Evolutionary conservation across 2,329 filamentous ascomycete species (phyloP).

Genomic region (Penicillium fuscoglaucum): DNA sequence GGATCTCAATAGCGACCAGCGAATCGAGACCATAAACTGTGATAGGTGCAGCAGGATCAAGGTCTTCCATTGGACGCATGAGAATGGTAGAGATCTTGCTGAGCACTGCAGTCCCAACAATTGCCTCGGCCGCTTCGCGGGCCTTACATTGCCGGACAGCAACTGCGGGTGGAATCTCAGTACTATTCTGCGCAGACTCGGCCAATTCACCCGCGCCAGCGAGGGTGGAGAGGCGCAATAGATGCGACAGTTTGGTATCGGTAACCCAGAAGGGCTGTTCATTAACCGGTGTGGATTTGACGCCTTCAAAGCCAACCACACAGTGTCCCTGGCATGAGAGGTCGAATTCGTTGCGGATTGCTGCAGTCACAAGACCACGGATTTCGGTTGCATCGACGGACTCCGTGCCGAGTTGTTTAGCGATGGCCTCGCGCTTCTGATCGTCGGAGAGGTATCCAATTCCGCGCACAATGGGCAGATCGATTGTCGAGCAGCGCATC

Average conservation of each 20-base stretch:
- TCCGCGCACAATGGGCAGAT: conserved; percentile 35
- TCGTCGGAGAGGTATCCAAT: conserved; percentile 27
- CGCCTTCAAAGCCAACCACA: conserved; percentile 23
- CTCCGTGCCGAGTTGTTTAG: conserved; percentile 20
- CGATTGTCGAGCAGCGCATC: conserved; percentile 49
- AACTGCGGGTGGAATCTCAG: conserved; percentile 17
- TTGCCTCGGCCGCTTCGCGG: conserved; percentile 10
- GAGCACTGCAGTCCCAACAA: conserved; percentile 13
- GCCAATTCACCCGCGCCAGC: conserved; percentile 10
- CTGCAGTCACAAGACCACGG: conserved; percentile 24
- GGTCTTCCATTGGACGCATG: conserved; percentile 24
- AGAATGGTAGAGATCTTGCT: conserved; percentile 25
- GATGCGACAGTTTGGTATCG: conserved; percentile 22
- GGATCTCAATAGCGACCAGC: conserved; percentile 33
- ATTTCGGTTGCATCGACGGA: conserved; percentile 25
- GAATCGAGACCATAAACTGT: conserved; percentile 32
- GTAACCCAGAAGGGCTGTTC: conserved; percentile 26
- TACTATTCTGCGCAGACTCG: conserved; percentile 9
- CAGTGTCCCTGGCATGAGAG: conserved; percentile 22
- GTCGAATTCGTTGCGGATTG: conserved; percentile 25
- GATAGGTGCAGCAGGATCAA: conserved; percentile 20
- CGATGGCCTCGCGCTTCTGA: conserved; percentile 21
- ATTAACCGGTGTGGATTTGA: conserved; percentile 17
- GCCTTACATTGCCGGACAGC: conserved; percentile 18
- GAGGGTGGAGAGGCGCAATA: conserved; percentile 24